Conservation (phyloP, 805 yeast species). For the Komagataella pastoris region DNA sequence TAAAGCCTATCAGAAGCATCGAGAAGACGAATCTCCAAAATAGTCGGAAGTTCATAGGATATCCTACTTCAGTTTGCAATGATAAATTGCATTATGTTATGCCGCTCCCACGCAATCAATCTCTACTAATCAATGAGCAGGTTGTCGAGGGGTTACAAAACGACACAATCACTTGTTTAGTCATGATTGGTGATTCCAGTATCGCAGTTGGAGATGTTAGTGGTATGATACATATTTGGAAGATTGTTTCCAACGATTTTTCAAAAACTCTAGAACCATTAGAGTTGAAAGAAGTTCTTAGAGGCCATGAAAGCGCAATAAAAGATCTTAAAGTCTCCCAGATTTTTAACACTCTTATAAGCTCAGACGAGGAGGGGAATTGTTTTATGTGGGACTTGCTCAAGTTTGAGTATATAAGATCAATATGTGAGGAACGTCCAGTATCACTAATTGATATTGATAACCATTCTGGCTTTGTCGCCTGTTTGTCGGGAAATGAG, state of each 20-base stretch:
- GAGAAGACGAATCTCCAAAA: slow-evolving; percentile 3
- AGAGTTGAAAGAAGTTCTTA: slow-evolving; percentile 28
- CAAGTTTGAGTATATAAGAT: slow-evolving; percentile 34
- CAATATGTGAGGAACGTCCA: slow-evolving; percentile 8
- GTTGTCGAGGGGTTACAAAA: slow-evolving; percentile 29
- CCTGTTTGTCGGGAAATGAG: slow-evolving; percentile 15
- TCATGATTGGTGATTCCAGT: slow-evolving; percentile 25
- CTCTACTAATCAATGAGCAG: slow-evolving; percentile 23
- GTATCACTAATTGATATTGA: slow-evolving; percentile 29
- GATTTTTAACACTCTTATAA: slow-evolving; percentile 39
- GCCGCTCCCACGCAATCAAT: neutral
- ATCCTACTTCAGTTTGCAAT: neutral
- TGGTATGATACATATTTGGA: slow-evolving; percentile 54
- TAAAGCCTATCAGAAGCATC: slow-evolving; percentile 3
- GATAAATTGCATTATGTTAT: neutral
- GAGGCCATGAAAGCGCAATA: slow-evolving; percentile 45
- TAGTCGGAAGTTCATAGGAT: neutral
- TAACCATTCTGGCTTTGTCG: slow-evolving; percentile 41
- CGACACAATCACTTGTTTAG: slow-evolving; percentile 22
- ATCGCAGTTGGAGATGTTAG: slow-evolving; percentile 38
- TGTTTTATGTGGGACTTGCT: slow-evolving; percentile 56
- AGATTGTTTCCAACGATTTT: slow-evolving; percentile 5
- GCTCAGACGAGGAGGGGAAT: slow-evolving; percentile 40
- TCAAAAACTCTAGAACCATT: slow-evolving; percentile 11
- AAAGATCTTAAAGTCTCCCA: slow-evolving; percentile 32